These are phyloP conservation scores for Cymbopogon flexuosus DNA, from an alignment of 202 grass and related monocot genomes.

Conservation along the genomic window DNA sequence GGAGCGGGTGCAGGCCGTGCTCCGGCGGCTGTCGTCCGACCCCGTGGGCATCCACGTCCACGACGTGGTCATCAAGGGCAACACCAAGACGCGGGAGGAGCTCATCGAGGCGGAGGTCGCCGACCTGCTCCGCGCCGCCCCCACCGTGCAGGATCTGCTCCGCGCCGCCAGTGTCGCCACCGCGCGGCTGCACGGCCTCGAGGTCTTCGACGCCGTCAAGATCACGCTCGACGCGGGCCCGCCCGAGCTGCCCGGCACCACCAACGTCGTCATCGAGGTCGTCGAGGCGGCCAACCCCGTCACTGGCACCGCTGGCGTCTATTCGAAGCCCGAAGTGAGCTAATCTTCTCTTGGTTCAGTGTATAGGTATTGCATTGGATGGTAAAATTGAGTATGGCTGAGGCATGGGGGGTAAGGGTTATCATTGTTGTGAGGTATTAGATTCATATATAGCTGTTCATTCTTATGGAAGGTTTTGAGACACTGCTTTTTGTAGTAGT, in stretches of 20 bases:
- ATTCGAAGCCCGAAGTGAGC: slow-evolving; percentile 75
- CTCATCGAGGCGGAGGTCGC: slow-evolving; percentile 87
- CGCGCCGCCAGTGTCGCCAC: slow-evolving; percentile 54
- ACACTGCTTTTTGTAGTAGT: not conserved
- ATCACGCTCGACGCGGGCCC: slow-evolving; percentile 89
- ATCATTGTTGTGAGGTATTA: not conserved
- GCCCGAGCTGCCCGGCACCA: slow-evolving; percentile 68
- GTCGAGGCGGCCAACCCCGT: slow-evolving; percentile 63
- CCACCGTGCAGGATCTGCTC: slow-evolving; percentile 76
- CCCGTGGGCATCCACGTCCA: slow-evolving; percentile 72
- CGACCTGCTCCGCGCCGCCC: slow-evolving; percentile 53
- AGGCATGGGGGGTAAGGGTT: not conserved
- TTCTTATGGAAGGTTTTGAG: not conserved
- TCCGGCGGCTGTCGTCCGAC: slow-evolving; percentile 44
- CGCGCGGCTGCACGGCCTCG: slow-evolving; percentile 51
- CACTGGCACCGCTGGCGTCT: slow-evolving; percentile 60
- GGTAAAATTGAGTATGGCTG: not conserved
- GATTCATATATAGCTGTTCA: slow-evolving; percentile 1
- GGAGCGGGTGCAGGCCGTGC: slow-evolving; percentile 46
- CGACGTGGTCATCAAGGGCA: slow-evolving; percentile 84
- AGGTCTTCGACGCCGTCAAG: slow-evolving; percentile 72
- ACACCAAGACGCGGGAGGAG: slow-evolving; percentile 67
- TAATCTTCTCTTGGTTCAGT: slow-evolving; percentile 1
- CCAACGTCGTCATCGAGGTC: slow-evolving; percentile 75
- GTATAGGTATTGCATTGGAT: not conserved